Evolutionary conservation across 208 protist species (phyloP).

Genomic region (Trypanosoma conorhini): DNA sequence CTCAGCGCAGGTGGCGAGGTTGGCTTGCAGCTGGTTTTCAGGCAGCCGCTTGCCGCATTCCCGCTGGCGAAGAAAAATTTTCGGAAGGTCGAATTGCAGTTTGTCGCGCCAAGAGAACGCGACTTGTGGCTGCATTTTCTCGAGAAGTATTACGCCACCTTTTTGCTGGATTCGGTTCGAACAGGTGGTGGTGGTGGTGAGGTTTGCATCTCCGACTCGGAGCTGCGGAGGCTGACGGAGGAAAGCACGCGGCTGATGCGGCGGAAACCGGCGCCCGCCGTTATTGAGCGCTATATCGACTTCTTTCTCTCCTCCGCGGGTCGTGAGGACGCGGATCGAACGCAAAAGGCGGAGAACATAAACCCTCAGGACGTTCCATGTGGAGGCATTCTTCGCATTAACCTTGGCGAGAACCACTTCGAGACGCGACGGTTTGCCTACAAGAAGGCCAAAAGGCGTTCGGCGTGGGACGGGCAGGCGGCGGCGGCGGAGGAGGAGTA

Average conservation of each 20-base stretch:
- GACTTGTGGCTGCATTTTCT: constrained; percentile 50
- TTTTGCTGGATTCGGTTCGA: constrained; percentile 59
- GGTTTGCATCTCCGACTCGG: constrained; percentile 1
- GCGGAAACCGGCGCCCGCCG: constrained; percentile 13
- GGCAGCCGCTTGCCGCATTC: constrained; percentile 11
- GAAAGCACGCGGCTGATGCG: constrained; percentile 19
- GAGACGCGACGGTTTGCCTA: constrained; percentile 24
- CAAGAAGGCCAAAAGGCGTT: constrained; percentile 5
- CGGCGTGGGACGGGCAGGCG: neutral
- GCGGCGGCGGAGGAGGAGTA: constrained; percentile 8
- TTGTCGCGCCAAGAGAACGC: constrained; percentile 44
- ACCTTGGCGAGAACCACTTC: constrained; percentile 16
- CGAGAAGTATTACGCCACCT: constrained; percentile 40
- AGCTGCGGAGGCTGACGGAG: constrained; percentile 16
- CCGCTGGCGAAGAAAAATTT: constrained; percentile 21
- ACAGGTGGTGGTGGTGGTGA: constrained; percentile 35
- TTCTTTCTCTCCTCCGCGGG: constrained; percentile 51
- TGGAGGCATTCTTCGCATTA: constrained; percentile 24
- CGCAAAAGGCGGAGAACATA: neutral
- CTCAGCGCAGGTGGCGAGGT: constrained; percentile 52
- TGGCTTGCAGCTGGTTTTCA: constrained; percentile 51
- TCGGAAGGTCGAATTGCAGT: constrained; percentile 44
- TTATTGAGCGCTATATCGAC: constrained; percentile 45
- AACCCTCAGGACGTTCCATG: constrained; percentile 18
- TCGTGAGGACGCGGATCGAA: constrained; percentile 4